Conservation (phyloP, 176 grass and related monocot species). For the Aechmea fasciata region DNA sequence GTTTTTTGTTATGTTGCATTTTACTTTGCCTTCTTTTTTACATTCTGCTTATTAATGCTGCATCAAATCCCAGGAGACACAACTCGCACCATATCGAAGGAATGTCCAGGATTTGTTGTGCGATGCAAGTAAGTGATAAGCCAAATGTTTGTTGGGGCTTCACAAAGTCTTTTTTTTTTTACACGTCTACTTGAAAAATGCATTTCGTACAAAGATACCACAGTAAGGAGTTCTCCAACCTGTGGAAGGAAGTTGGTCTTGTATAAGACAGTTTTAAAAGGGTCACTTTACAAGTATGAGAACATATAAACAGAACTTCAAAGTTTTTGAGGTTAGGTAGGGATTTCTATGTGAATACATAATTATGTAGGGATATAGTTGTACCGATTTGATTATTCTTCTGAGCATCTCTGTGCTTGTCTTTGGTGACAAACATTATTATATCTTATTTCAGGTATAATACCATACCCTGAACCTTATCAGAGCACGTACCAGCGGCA, state of each 20-base stretch:
- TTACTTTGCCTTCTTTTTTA: not conserved
- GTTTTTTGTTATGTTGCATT: constrained; percentile 1
- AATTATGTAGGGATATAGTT: too few species aligned
- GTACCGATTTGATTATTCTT: not conserved
- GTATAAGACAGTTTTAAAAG: too few species aligned
- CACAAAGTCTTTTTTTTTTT: not conserved
- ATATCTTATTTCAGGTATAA: constrained; percentile 67
- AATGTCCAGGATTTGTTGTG: constrained; percentile 95
- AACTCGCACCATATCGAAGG: constrained; percentile 80
- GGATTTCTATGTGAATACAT: too few species aligned
- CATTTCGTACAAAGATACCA: too few species aligned
- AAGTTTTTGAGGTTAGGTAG: too few species aligned
- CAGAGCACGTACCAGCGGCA: constrained; percentile 91
- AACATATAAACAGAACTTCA: too few species aligned
- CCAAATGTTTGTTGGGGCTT: not conserved
- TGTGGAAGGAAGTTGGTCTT: too few species aligned
- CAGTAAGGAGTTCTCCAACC: too few species aligned
- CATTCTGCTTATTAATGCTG: constrained; percentile 6
- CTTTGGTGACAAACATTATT: not conserved
- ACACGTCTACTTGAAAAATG: not conserved
- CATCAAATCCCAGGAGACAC: constrained; percentile 61
- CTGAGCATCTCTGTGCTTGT: not conserved
- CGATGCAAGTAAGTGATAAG: constrained; percentile 56
- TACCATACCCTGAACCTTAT: constrained; percentile 89
- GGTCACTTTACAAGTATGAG: too few species aligned